A percentile compares a stretch with the other conserved stretches of the same genome.
These are phyloP conservation scores for Dioszegia aurantiaca DNA, from an alignment of 768 basidiomycete species.

Conservation along the genomic window DNA sequence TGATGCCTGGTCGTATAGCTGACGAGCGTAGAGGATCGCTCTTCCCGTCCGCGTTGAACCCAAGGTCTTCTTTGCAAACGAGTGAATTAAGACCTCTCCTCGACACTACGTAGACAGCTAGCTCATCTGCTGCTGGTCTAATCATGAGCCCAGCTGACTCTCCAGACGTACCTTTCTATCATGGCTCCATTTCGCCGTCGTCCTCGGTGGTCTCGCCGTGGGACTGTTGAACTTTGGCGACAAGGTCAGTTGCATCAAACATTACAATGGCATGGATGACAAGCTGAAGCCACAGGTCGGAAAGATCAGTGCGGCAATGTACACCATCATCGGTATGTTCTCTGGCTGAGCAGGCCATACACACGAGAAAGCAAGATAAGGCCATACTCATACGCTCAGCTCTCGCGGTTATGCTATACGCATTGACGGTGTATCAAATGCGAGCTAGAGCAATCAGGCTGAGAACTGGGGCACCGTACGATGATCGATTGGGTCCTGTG, in stretches of 20 bases:
- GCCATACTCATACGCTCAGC: slow-evolving; percentile 59
- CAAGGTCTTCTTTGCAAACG: slow-evolving; percentile 54
- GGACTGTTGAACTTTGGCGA: slow-evolving; percentile 98
- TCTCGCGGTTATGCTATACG: slow-evolving; percentile 96
- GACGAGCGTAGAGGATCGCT: slow-evolving; percentile 70
- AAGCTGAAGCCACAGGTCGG: slow-evolving; percentile 62
- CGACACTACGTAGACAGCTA: too few species aligned
- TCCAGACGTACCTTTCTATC: slow-evolving; percentile 73
- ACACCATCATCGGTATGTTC: slow-evolving; percentile 80
- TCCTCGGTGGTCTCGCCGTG: slow-evolving; percentile 91
- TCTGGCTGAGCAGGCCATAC: too few species aligned
- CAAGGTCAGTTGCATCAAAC: slow-evolving; percentile 59
- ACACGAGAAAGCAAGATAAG: too few species aligned
- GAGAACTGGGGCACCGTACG: slow-evolving; percentile 90
- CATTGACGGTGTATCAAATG: slow-evolving; percentile 93
- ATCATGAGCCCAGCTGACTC: neutral
- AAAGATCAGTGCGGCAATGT: slow-evolving; percentile 93
- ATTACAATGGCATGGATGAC: too few species aligned
- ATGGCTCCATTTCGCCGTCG: slow-evolving; percentile 98
- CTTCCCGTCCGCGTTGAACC: slow-evolving; percentile 75
- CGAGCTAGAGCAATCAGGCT: slow-evolving; percentile 86
- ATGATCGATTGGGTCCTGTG: slow-evolving; percentile 91
- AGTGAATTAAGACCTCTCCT: slow-evolving; percentile 32
- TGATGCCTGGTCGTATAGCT: neutral
- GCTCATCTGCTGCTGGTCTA: neutral